Conservation (phyloP, 352 stramenopile genomes). For the Phytophthora europaea region DNA sequence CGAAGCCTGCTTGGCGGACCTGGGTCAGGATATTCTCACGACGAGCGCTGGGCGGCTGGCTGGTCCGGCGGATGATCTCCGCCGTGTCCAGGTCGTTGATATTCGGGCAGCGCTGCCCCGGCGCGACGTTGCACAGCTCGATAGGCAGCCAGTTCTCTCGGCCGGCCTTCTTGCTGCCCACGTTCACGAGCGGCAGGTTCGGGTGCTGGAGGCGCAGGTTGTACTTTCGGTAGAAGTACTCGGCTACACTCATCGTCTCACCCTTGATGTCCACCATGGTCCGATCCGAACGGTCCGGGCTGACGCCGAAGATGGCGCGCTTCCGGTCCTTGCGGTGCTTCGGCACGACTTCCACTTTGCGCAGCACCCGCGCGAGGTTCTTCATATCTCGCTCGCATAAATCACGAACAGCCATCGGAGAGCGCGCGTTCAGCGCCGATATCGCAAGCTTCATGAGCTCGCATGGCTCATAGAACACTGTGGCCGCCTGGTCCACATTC, state of each 20-base stretch:
- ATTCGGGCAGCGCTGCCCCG: constrained; percentile 72
- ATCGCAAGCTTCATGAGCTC: constrained; percentile 61
- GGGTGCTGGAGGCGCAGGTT: constrained; percentile 59
- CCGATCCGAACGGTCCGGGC: constrained; percentile 42
- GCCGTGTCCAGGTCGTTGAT: constrained; percentile 85
- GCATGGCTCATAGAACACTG: constrained; percentile 67
- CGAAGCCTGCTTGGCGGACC: constrained; percentile 66
- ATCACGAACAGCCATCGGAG: constrained; percentile 34
- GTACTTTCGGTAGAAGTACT: constrained; percentile 71
- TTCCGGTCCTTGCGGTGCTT: constrained; percentile 69
- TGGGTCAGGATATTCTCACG: constrained; percentile 61
- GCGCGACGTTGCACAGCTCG: constrained; percentile 77
- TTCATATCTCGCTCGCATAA: constrained; percentile 49
- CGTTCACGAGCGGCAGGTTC: constrained; percentile 75
- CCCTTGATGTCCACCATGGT: constrained; percentile 70
- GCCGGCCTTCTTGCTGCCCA: constrained; percentile 58
- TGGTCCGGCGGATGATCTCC: constrained; percentile 82
- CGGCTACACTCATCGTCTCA: constrained; percentile 50
- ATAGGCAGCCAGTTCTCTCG: constrained; percentile 77
- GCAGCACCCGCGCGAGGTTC: constrained; percentile 43
- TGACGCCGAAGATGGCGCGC: constrained; percentile 60
- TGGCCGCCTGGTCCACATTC: constrained; percentile 78
- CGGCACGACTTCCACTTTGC: constrained; percentile 58
- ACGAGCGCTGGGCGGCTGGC: constrained; percentile 48
- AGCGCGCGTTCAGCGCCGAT: constrained; percentile 43